Conservation (phyloP, 148 eudicot genomes). For the Silene conica region DNA sequence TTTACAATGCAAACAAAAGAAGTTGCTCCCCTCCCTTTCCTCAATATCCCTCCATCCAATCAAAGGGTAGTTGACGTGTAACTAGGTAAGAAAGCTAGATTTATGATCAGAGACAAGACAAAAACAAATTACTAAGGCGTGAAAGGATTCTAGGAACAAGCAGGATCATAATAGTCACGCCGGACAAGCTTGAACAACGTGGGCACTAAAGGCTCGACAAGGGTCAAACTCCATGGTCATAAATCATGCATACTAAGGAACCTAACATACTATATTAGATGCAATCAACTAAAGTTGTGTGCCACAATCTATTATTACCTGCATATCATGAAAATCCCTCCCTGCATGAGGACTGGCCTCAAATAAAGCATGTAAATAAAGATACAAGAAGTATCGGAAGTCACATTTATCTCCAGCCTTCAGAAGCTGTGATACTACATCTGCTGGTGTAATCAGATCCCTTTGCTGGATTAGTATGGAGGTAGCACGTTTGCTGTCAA, state of each 20-base stretch:
- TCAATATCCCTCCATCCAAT: no score
- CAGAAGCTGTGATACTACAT: constrained; percentile 76
- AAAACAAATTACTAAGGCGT: not conserved
- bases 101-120: not conserved
- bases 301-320: constrained; percentile 41
- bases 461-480: constrained; percentile 66
- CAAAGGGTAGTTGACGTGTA: not conserved
- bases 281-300: constrained; percentile 9
- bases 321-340: constrained; percentile 94
- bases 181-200: not conserved
- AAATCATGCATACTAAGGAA: not conserved
- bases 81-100: not conserved
- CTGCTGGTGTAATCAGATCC: constrained; percentile 71
- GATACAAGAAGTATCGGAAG: constrained; percentile 59
- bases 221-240: not conserved
- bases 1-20: no score
- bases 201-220: not conserved
- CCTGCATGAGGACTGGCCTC: constrained; percentile 88
- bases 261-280: not conserved
- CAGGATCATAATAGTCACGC: not conserved
- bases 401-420: constrained; percentile 65
- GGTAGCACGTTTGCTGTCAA: constrained; percentile 74
- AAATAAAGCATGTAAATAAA: constrained; percentile 71
- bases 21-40: no score
- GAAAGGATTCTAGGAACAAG: not conserved